These are phyloP conservation scores for Cadophora luteo-olivacea DNA, from an alignment of 2,329 filamentous ascomycete genomes.

Conservation along the genomic window DNA sequence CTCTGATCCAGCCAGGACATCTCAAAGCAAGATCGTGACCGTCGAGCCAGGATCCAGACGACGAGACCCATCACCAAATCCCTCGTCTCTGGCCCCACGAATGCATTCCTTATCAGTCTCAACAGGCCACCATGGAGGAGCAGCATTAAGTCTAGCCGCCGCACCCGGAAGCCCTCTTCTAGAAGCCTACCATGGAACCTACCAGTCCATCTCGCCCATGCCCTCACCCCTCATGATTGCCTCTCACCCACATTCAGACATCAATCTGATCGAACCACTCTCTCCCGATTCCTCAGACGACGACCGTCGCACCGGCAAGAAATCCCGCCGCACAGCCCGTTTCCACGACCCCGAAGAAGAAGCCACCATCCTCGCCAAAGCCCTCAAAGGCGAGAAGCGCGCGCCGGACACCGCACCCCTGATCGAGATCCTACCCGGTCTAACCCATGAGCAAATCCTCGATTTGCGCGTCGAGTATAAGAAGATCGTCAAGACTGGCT, in stretches of 20 bases:
- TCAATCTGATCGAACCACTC: conserved; percentile 54
- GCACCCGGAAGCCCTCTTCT: conserved; percentile 84
- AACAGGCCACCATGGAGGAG: conserved; percentile 38
- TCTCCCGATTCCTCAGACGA: conserved; percentile 60
- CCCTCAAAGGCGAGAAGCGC: conserved; percentile 63
- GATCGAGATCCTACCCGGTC: conserved; percentile 81
- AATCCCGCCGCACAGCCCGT: conserved; percentile 63
- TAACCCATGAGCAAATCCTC: conserved; percentile 88
- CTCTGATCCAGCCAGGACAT: conserved; percentile 26
- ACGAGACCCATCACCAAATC: conserved; percentile 37
- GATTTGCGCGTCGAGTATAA: conserved; percentile 91
- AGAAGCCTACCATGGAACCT: conserved; percentile 92
- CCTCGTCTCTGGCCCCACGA: conserved; percentile 36
- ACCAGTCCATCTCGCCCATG: conserved; percentile 94
- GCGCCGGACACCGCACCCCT: conserved; percentile 73
- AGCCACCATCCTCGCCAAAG: conserved; percentile 76
- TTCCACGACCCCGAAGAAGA: conserved; percentile 87
- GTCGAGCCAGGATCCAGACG: conserved; percentile 41
- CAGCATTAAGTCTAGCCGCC: conserved; percentile 52
- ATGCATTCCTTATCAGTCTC: conserved; percentile 43
- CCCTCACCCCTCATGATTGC: conserved; percentile 75
- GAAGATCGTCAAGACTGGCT: conserved; percentile 79
- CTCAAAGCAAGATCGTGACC: conserved; percentile 39
- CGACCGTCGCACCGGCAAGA: conserved; percentile 50
- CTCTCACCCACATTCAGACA: conserved; percentile 53